A percentile compares a stretch with the other conserved stretches of the same genome.
Conservation (phyloP, 1,284 basidiomycete species). For the Butyriboletus appendiculatus region DNA sequence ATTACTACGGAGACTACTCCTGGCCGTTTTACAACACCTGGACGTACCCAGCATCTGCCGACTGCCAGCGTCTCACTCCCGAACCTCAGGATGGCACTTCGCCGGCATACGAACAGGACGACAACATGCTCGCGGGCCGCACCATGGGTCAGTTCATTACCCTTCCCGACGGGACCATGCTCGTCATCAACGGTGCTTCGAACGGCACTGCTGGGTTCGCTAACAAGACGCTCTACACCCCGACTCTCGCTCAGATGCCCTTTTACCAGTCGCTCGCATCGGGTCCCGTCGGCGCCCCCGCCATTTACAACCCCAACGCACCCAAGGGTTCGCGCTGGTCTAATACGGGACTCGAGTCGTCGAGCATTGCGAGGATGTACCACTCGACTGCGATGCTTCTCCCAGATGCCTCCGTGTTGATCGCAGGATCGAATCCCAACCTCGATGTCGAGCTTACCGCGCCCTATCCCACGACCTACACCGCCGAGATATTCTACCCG, state of each 20-base stretch:
- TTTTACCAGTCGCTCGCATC: constrained; percentile 63
- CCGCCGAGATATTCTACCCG: constrained; percentile 86
- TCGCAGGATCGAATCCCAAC: constrained; percentile 94
- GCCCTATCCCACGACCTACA: constrained; percentile 82
- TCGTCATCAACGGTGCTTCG: constrained; percentile 75
- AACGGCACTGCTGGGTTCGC: constrained; percentile 71
- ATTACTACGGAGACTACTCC: constrained; percentile 69
- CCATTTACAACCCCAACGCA: constrained; percentile 73
- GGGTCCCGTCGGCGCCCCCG: constrained; percentile 65
- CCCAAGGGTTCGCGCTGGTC: constrained; percentile 72
- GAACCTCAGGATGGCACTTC: constrained; percentile 66
- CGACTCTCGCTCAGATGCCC: constrained; percentile 52
- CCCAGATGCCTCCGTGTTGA: constrained; percentile 83
- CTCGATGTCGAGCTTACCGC: constrained; percentile 73
- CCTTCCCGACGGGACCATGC: constrained; percentile 75
- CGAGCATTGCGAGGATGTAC: constrained; percentile 75
- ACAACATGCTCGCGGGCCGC: constrained; percentile 72
- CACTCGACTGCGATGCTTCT: constrained; percentile 86
- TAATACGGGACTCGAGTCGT: constrained; percentile 55
- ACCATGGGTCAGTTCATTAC: constrained; percentile 87
- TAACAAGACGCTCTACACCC: constrained; percentile 47
- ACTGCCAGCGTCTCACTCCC: constrained; percentile 76
- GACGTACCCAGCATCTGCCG: constrained; percentile 58
- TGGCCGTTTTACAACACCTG: constrained; percentile 66
- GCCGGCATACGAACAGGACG: constrained; percentile 61